Conservation (phyloP, 805 yeast species). For the Komagataella mondaviorum region DNA sequence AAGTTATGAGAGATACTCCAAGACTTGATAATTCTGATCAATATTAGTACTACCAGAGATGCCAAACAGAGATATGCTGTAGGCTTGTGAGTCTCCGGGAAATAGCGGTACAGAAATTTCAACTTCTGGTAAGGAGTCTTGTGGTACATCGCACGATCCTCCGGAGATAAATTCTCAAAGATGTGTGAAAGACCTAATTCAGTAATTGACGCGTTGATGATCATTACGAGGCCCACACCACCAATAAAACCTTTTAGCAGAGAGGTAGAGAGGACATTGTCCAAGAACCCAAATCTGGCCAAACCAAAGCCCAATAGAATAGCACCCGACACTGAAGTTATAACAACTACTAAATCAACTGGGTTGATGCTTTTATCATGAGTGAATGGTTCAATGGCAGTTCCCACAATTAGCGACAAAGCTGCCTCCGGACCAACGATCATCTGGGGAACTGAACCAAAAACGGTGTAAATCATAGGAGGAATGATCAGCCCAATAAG, state of each 20-base stretch:
- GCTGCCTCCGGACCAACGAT: constrained; percentile 91
- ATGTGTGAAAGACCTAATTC: constrained; percentile 52
- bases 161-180: constrained; percentile 28
- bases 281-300: constrained; percentile 76
- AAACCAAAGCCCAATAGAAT: constrained; percentile 61
- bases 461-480: constrained; percentile 60
- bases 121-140: constrained; percentile 66
- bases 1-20: constrained; percentile 16
- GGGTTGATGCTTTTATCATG: constrained; percentile 26
- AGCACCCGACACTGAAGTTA: constrained; percentile 68
- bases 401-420: constrained; percentile 72
- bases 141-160: constrained; percentile 23
- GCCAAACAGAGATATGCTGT: constrained; percentile 47
- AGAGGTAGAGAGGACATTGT: constrained; percentile 66
- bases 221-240: constrained; percentile 77
- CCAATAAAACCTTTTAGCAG: constrained; percentile 72
- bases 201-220: constrained; percentile 59
- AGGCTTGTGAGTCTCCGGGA: constrained; percentile 33
- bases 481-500: constrained; percentile 64
- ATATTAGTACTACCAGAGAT: constrained; percentile 32
- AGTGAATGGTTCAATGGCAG: constrained; percentile 47
- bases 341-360: constrained; percentile 47
- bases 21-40: constrained; percentile 27
- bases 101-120: constrained; percentile 37
- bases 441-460: constrained; percentile 83